Evolutionary conservation across 2,329 filamentous ascomycete species (phyloP), one percentile per base, ranked within the genome.

Genomic region (Beauveria sp.): DNA sequence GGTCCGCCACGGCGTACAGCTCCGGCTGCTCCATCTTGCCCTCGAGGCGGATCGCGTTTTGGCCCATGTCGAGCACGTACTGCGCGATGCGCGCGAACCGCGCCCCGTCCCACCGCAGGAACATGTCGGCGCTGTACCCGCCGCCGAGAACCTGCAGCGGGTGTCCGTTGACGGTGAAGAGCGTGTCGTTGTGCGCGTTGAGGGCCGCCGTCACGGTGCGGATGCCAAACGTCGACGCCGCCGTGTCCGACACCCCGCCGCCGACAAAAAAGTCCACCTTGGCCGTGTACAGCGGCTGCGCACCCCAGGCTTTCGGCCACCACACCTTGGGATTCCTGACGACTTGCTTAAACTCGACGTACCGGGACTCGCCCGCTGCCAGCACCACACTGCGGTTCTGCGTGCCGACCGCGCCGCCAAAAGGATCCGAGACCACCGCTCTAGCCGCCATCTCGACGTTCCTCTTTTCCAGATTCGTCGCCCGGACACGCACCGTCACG

Each of bases 21-120:
- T 82, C 78, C 0, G 83, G 81, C 8, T 87, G 85, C 66, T 87
- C 85, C 67, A 85, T 81, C 64, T 86, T 87, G 2, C 85, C 85
- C 67, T 88, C 85, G 1, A 87, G 76, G 2, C 85, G 81, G 24
- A 88, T 74, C 0, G 84, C 86, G 68, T 88, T 88, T 53, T 86
- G 74, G 3, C 85, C 85, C 70, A 87, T 80, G 65, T 86, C 82
- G 0, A 87, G 74, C 62, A 81, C 75, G 65, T 85, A 80, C 62
- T 76, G 71, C 22, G 81, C 80, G 47, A 86, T 80, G 0, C 72
- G 68, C 16, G 71, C 72, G 38, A 86, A 78, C 28, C 79, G 78
- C 1, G 73, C 63, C 2, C 68, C 56, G 61, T 84, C 77, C 72
- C 82, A 87, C 6, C 84, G 81, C 5, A 87, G 71, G 68, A 87